Evolutionary conservation across 1,139 yeast species (phyloP), one percentile per base, ranked within the genome.

Genomic region (Blastobotrys niveus): DNA sequence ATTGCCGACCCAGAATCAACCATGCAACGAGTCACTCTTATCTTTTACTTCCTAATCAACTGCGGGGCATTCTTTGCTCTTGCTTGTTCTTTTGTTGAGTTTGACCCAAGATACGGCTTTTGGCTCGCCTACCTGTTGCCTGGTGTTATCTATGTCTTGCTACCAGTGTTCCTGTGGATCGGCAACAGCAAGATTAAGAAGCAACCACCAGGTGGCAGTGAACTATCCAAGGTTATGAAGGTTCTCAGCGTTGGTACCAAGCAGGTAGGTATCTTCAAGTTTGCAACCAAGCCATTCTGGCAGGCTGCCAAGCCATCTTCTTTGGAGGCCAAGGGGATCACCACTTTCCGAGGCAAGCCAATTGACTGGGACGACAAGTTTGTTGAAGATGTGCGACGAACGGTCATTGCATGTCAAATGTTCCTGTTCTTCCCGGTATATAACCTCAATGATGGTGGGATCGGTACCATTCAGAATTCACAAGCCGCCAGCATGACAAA

Each of bases 31-130:
- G 74, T 86, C 66, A 80, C 87, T 51, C 74, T 83, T 71, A 70
- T 81, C 31, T 86, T 86, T 65, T 86, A 86, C 66, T 73, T 86
- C 76, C 74, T 85, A 59, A 82, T 86, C 62, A 87, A 87, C 62
- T 67, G 83, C 54, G 95, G 95, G 44, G 80, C 93, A 8, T 73
- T 86, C 55, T 74, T 85, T 49, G 82, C 84, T 49, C 72, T 86
- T 52, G 88, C 89, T 35, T 82, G 94, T 21, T 79, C 91, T 5
- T 9, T 12, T 6, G n/a, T n/a, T n/a, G 80, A 82, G 59, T 66
- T 79, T 57, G 91, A 82, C 54, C 72, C 80, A 61, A 65, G 76
- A 51, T 71, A 80, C 52, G 93, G 89, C 37, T 84, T 76, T 67
- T 84, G 89, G 89, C 73, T 80, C 33, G 91, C 89, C 1, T 84